Evolutionary conservation across 2,329 filamentous ascomycete genomes (phyloP).

Genomic region (Epichloe baconii): DNA sequence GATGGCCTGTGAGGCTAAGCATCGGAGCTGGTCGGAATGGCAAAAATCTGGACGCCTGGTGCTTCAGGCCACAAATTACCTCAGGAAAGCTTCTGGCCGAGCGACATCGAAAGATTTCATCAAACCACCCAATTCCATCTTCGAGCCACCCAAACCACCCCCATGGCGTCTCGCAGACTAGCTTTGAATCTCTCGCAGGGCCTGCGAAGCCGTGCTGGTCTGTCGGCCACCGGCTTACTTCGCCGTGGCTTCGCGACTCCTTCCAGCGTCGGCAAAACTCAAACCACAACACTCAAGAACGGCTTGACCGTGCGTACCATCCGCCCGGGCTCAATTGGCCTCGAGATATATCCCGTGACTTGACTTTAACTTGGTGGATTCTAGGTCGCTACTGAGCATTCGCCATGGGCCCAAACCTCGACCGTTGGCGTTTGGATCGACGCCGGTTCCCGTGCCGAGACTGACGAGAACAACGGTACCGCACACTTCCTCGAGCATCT

Average conservation of each 20-base stretch:
- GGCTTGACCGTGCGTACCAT: conserved; percentile 69
- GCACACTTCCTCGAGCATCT: conserved; percentile 99
- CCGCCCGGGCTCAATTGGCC: conserved; percentile 25
- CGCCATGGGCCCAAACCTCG: conserved; percentile 94
- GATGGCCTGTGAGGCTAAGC: conserved; percentile 11
- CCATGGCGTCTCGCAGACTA: conserved; percentile 95
- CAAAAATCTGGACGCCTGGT: conserved; percentile 21
- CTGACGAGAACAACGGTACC: conserved; percentile 95
- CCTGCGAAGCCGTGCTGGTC: conserved; percentile 75
- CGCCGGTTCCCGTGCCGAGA: conserved; percentile 95
- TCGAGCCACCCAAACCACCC: conserved; percentile 35
- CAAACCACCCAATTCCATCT: conserved; percentile 42
- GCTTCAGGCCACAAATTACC: conserved; percentile 29
- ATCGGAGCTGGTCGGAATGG: conserved; percentile 31
- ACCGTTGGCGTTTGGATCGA: conserved; percentile 99
- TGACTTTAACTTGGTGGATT: conserved; percentile 14
- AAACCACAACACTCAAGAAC: conserved; percentile 94
- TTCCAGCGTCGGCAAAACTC: conserved; percentile 67
- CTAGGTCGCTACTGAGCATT: conserved; percentile 95
- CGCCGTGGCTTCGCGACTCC: conserved; percentile 85
- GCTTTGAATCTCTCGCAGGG: conserved; percentile 87
- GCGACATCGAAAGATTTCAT: conserved; percentile 34
- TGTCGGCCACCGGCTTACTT: conserved; percentile 64
- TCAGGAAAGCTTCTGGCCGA: conserved; percentile 33
- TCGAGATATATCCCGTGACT: conserved; percentile 10